Evolutionary conservation across 2,329 filamentous ascomycete species (phyloP).

Genomic region (Raffaelea albimanens): DNA sequence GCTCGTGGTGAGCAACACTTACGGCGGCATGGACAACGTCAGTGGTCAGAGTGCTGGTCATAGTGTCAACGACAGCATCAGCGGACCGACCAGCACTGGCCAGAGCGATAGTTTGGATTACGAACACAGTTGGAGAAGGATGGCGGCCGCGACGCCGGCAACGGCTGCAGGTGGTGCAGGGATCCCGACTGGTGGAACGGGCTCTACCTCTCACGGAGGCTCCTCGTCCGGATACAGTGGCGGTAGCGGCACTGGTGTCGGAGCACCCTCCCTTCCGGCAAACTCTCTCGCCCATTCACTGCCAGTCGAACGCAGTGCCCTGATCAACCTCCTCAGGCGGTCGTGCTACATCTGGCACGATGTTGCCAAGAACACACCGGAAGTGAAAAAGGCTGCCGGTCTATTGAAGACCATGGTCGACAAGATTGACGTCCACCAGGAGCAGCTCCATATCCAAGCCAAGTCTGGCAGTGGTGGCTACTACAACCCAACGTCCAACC

Average conservation of each 20-base stretch:
- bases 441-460: no score
- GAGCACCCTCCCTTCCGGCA: slow-evolving; percentile 4
- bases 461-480: no score
- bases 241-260: no score
- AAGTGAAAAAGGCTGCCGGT: slow-evolving; percentile 35
- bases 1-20: slow-evolving; percentile 6
- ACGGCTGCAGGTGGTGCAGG: no score
- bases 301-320: slow-evolving; percentile 16
- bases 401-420: slow-evolving; percentile 32
- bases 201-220: no score
- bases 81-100: not conserved
- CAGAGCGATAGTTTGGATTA: no score
- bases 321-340: slow-evolving; percentile 29
- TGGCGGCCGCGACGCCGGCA: no score
- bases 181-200: no score
- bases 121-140: no score
- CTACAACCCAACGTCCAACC: no score
- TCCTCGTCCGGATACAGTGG: no score
- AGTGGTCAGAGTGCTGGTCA: slow-evolving; percentile 24
- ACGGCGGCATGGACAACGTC: no score
- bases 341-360: slow-evolving; percentile 35
- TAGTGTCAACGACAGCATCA: slow-evolving; percentile 12
- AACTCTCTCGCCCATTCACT: slow-evolving; percentile 24
- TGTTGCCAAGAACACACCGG: slow-evolving; percentile 25
- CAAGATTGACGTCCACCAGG: slow-evolving; percentile 10